Evolutionary conservation across 2,329 filamentous ascomycete species (phyloP).

Genomic region (Fonsecaea monophora): DNA sequence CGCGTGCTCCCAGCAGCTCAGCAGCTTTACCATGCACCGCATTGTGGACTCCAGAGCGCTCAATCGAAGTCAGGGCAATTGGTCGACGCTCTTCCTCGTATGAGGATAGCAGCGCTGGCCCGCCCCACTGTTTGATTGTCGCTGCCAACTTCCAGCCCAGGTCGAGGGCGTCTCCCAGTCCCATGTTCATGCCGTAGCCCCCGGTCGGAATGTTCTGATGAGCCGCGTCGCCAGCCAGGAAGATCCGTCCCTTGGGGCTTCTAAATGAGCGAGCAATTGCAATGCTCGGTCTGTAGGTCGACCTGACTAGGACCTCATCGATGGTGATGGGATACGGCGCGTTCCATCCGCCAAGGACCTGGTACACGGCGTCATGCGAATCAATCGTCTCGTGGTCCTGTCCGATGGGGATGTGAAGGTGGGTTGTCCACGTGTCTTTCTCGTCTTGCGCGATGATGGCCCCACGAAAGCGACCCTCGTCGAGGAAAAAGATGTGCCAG

Average conservation of each 20-base stretch:
- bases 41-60: slow-evolving; percentile 35
- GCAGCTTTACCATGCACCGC: slow-evolving; percentile 14
- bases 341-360: background rate
- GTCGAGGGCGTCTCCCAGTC: slow-evolving; percentile 46
- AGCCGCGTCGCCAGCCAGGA: slow-evolving; percentile 46
- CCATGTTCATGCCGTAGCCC: slow-evolving; percentile 50
- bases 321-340: slow-evolving; percentile 41
- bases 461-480: slow-evolving; percentile 34
- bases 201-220: slow-evolving; percentile 35
- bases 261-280: slow-evolving; percentile 40
- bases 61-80: slow-evolving; percentile 40
- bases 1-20: background rate
- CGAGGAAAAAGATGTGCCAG: slow-evolving; percentile 45
- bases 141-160: slow-evolving; percentile 47
- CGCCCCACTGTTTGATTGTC: slow-evolving; percentile 40
- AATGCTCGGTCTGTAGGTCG: slow-evolving; percentile 43
- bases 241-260: slow-evolving; percentile 31
- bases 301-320: slow-evolving; percentile 45
- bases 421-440: slow-evolving; percentile 46
- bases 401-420: slow-evolving; percentile 39
- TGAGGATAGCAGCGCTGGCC: slow-evolving; percentile 37
- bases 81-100: slow-evolving; percentile 45
- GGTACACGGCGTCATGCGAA: slow-evolving; percentile 13
- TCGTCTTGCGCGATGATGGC: slow-evolving; percentile 44
- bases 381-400: slow-evolving; percentile 22